Base-by-base conservation (phyloP, 164 flowering plant genomes). In the Vitis rotundifolia region DNA sequence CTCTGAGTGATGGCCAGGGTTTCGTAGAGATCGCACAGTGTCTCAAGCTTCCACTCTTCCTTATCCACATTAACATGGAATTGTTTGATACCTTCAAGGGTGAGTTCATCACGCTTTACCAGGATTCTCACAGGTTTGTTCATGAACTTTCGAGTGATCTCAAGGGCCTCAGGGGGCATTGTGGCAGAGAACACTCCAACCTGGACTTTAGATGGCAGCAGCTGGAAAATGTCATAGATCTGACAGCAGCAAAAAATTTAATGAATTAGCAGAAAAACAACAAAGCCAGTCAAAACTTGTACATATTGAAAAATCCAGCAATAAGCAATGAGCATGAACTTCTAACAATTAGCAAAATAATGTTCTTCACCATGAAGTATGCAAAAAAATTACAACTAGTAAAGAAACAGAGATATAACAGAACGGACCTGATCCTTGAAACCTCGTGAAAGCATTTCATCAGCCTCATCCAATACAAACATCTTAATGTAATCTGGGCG, bases 1-100 rank as follows among this genome's bases (percentile, higher is more conserved):
- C 96, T 88, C 79, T 92, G 96, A 50, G 96, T 92, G 70, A 92
- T 92, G 62, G 97, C 93, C 60, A 92, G 67, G 2, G 97, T 91
- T 80, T 91, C 94, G 28, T 92, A 92, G 14, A 89, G 90, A 74
- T 92, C 96, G 70, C 93, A 92, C 0, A 90, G 87, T 8, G 93
- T 90, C 48, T 90, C 97, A 15, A 92, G 85, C 75, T 89, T 90
- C 95, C 93, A 90, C 0, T 90, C 95, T 69, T 92, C 95, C 80
- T 85, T 92, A 15, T 92, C 97, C 62, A 92, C 96, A 63, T 88
- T 84, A 51, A 92, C 92, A 68, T 85, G 79, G 52, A 92, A 92
- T 69, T 92, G 97, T 79, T 92, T 92, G 69, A 92, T 92, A 81
- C 96, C 96, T 78, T 92, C 97, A 31, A 91, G 89, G 52, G 97